Percentiles rank a stretch among this genome's conserved stretches.
These are phyloP conservation scores for Globisporangium nodosum DNA, from an alignment of 352 stramenopile genomes.

Conservation along the genomic window DNA sequence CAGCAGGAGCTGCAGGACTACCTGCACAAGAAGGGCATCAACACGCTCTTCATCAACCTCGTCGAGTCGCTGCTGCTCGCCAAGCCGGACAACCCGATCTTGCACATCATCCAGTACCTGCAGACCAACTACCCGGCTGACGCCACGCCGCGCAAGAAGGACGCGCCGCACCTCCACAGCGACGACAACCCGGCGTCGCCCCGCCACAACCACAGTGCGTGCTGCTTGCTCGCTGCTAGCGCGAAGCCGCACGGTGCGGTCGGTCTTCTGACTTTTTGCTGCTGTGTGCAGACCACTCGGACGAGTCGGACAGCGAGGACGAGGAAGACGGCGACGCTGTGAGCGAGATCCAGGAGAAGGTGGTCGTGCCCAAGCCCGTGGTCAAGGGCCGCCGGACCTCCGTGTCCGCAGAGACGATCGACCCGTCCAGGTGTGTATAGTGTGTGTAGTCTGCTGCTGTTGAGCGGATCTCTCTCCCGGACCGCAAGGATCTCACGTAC, in stretches of 20 bases:
- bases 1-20: slow-evolving; percentile 91
- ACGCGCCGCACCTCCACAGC: slow-evolving; percentile 19
- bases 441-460: not conserved
- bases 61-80: slow-evolving; percentile 87
- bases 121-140: slow-evolving; percentile 86
- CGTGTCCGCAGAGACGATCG: slow-evolving; percentile 85
- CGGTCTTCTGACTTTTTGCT: not conserved
- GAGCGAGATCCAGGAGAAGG: slow-evolving; percentile 73
- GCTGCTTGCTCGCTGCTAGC: slow-evolving; percentile 2
- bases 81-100: slow-evolving; percentile 87
- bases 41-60: slow-evolving; percentile 90
- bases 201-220: slow-evolving; percentile 14
- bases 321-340: slow-evolving; percentile 75
- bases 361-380: slow-evolving; percentile 49
- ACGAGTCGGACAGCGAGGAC: slow-evolving; percentile 86
- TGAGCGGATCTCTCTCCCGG: no score
- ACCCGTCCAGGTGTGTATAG: slow-evolving; percentile 50
- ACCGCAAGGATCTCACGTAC: not conserved
- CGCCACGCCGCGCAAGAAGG: slow-evolving; percentile 39
- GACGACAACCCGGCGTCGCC: slow-evolving; percentile 44
- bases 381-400: slow-evolving; percentile 84
- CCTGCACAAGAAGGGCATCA: slow-evolving; percentile 89
- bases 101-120: slow-evolving; percentile 88
- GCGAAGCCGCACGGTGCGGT: no score
- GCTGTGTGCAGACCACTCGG: slow-evolving; percentile 61